phyloP scores from a whole-genome alignment of 2,329 filamentous ascomycete species.

The Hypoxylon sp. region DNA sequence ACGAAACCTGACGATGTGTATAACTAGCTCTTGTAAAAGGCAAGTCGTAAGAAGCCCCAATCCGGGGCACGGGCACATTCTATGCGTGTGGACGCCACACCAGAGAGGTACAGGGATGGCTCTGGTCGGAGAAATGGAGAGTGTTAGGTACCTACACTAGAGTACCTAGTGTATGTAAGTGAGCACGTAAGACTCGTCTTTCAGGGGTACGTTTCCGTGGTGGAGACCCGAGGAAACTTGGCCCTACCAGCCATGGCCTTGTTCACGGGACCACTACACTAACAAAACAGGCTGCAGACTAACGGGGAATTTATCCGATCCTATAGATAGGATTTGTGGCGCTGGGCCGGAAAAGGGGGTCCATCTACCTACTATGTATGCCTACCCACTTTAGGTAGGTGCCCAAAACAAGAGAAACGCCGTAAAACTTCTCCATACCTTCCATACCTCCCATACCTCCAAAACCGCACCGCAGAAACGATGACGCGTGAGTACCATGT shows the following conservation, averaged over 20 bases:
- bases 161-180: neutral
- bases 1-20: neutral
- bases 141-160: neutral
- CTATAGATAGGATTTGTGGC: conserved; percentile 22
- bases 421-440: no score
- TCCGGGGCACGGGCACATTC: neutral
- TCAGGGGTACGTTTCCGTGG: conserved; percentile 21
- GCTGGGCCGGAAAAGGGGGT: neutral
- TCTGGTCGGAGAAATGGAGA: neutral
- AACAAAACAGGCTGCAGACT: neutral
- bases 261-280: neutral
- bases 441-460: no score
- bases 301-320: conserved; percentile 15
- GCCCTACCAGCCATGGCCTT: neutral
- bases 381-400: no score
- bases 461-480: neutral
- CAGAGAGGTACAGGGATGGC: neutral
- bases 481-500: neutral
- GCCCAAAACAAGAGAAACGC: no score
- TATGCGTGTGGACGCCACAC: neutral
- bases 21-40: no score
- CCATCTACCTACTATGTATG: neutral
- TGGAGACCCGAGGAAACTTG: conserved; percentile 3
- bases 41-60: neutral
- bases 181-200: neutral